phyloP scores from a whole-genome alignment of 371 early-diverging fungal species.

The Actinomortierella ambigua region DNA sequence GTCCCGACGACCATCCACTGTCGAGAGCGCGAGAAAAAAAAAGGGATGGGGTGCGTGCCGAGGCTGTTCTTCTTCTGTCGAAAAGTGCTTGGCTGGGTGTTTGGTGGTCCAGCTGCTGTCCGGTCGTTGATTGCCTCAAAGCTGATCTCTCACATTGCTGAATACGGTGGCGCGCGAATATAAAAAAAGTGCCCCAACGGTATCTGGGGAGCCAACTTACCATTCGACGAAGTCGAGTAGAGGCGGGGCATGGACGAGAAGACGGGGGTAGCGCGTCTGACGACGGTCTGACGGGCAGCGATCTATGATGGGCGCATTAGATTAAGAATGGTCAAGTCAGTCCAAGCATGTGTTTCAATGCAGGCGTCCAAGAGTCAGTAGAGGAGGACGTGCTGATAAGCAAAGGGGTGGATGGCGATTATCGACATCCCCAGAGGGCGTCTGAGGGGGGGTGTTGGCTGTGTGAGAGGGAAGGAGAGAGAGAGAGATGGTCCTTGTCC shows the following conservation, averaged over 20 bases:
- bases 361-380: not conserved
- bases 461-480: not conserved
- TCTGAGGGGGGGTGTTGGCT: not conserved
- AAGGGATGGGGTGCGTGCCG: no score
- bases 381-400: not conserved
- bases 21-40: not conserved
- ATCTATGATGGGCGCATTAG: slow-evolving; percentile 42
- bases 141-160: no score
- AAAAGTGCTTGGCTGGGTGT: no score
- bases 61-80: no score
- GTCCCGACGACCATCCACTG: not conserved
- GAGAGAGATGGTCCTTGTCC: not conserved
- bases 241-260: slow-evolving; percentile 61
- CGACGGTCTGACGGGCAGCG: slow-evolving; percentile 60
- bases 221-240: slow-evolving; percentile 59
- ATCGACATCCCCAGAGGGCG: not conserved
- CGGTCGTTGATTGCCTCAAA: no score
- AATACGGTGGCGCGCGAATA: no score
- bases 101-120: no score
- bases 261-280: slow-evolving; percentile 57
- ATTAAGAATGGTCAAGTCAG: not conserved
- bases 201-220: slow-evolving; percentile 36
- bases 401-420: not conserved
- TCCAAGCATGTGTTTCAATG: not conserved
- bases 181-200: no score